Evolutionary conservation across 305 asterid genomes (phyloP).

Genomic region (Fraxinus baroniana): DNA sequence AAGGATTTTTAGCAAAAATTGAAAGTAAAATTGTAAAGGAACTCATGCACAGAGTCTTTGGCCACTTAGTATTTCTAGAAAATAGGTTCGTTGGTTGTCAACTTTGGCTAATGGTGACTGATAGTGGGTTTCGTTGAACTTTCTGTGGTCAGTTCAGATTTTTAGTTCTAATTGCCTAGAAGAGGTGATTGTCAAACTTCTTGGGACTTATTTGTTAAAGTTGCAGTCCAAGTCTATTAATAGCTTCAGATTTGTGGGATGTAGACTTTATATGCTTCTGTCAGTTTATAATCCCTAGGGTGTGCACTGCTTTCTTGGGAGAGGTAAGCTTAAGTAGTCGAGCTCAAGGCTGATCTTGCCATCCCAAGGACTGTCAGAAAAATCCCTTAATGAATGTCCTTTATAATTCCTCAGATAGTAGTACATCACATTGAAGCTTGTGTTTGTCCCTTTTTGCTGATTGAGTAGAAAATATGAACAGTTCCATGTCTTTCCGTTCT

Average conservation of each 20-base stretch:
- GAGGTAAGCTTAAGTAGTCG: not conserved
- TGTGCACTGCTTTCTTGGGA: not conserved
- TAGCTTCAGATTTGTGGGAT: not conserved
- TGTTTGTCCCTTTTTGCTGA: not conserved
- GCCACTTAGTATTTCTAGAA: not conserved
- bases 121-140: not conserved
- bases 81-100: not conserved
- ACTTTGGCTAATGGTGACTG: not conserved
- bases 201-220: not conserved
- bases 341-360: conserved; percentile 3
- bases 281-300: not conserved
- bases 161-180: not conserved
- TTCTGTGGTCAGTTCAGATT: not conserved
- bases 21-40: not conserved
- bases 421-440: not conserved
- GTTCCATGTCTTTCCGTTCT: not conserved
- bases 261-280: not conserved
- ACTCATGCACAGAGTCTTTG: not conserved
- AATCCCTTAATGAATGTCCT: not conserved
- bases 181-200: not conserved
- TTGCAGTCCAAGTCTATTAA: not conserved
- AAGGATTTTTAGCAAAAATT: not conserved
- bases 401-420: not conserved
- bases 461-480: not conserved
- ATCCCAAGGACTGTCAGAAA: not conserved